Evolutionary conservation across 2,329 filamentous ascomycete species (phyloP).

Genomic region (Arthroderma sp.): DNA sequence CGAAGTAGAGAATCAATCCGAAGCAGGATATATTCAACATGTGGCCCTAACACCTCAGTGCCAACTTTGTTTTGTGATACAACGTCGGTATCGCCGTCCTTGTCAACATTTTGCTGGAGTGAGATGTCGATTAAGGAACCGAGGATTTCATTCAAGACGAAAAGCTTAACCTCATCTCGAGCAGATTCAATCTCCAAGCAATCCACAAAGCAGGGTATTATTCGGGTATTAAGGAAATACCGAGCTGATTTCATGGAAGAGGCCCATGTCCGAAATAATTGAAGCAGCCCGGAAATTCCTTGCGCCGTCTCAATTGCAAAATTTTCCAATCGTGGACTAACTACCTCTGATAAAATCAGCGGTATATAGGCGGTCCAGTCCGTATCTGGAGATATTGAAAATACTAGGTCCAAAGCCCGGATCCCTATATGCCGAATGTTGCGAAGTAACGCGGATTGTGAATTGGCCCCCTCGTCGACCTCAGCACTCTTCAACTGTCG

Average conservation of each 20-base stretch:
- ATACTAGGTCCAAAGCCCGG: conserved; percentile 69
- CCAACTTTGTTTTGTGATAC: conserved; percentile 28
- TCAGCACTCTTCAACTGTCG: conserved; percentile 28
- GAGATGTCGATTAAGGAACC: conserved; percentile 53
- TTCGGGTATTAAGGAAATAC: conserved; percentile 50
- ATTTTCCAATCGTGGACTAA: conserved; percentile 63
- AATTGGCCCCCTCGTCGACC: conserved; percentile 11
- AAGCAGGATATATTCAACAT: conserved; percentile 52
- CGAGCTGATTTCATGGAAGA: conserved; percentile 50
- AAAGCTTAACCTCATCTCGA: conserved; percentile 76
- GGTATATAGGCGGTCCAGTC: conserved; percentile 61
- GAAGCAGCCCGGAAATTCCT: conserved; percentile 69
- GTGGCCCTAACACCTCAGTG: conserved; percentile 33
- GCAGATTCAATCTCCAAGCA: conserved; percentile 59
- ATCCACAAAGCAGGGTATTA: conserved; percentile 60
- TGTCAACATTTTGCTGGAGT: conserved; percentile 30
- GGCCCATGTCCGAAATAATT: conserved; percentile 71
- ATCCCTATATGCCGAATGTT: conserved; percentile 49
- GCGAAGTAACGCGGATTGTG: conserved; percentile 25
- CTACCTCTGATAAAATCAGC: conserved; percentile 57
- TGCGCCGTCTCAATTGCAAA: conserved; percentile 79
- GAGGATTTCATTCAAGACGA: conserved; percentile 61
- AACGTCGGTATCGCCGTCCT: conserved; percentile 33
- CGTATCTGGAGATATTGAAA: conserved; percentile 56
- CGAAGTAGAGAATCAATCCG: conserved; percentile 41